Evolutionary conservation across 2,329 filamentous ascomycete genomes (phyloP).

Genomic region (Cryoendolithus antarcticus): DNA sequence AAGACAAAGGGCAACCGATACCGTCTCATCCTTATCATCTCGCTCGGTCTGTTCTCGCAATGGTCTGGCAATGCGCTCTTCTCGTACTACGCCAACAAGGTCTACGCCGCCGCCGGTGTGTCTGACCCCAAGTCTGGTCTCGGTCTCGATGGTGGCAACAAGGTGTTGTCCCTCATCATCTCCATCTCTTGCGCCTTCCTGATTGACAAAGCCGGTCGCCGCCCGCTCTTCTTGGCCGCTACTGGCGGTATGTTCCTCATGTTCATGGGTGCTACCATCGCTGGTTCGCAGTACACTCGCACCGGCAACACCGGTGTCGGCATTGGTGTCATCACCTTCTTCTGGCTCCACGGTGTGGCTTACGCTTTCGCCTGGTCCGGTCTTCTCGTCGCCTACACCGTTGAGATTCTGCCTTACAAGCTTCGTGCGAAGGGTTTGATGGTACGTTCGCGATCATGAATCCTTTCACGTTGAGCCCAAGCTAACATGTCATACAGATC

Average conservation of each 20-base stretch:
- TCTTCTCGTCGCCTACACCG: slow-evolving; percentile 21
- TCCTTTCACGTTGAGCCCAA: background rate
- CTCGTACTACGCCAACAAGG: slow-evolving; percentile 18
- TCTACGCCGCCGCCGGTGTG: slow-evolving; percentile 1
- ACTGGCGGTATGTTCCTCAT: slow-evolving; percentile 32
- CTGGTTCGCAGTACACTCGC: slow-evolving; percentile 25
- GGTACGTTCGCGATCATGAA: background rate
- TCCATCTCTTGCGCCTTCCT: slow-evolving; percentile 27
- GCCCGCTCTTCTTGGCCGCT: slow-evolving; percentile 31
- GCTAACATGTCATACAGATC: no score
- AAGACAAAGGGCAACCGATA: slow-evolving; percentile 22
- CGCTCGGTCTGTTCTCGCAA: slow-evolving; percentile 26
- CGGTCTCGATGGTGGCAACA: slow-evolving; percentile 27
- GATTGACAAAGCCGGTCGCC: slow-evolving; percentile 31
- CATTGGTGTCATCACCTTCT: slow-evolving; percentile 29
- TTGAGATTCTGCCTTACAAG: slow-evolving; percentile 24
- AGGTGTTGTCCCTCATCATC: slow-evolving; percentile 28
- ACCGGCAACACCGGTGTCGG: slow-evolving; percentile 21
- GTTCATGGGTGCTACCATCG: slow-evolving; percentile 32
- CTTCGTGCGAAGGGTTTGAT: slow-evolving; percentile 16
- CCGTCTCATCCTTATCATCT: slow-evolving; percentile 27
- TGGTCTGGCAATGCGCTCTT: slow-evolving; percentile 30
- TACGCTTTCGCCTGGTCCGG: slow-evolving; percentile 29
- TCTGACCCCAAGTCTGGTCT: background rate
- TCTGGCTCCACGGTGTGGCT: slow-evolving; percentile 32